A percentile compares a stretch with the other conserved stretches of the same genome.
Conservation (phyloP, 2,329 filamentous ascomycete genomes). For the Sporothrix mexicana region DNA sequence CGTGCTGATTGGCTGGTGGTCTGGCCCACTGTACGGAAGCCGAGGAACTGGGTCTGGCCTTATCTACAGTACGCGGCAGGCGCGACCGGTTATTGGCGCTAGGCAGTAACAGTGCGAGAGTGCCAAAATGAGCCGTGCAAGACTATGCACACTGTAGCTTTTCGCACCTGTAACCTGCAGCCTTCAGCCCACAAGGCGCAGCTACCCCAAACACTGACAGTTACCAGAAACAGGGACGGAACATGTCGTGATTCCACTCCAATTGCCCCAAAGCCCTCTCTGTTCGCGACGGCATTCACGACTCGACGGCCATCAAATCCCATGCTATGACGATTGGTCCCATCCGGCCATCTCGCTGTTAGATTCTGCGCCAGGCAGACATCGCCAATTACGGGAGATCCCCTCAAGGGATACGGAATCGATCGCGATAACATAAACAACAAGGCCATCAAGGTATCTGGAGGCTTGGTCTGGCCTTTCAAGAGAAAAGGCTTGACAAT, state of each 20-base stretch:
- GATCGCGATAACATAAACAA: neutral
- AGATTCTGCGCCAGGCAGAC: slow-evolving; percentile 20
- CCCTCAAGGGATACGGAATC: neutral
- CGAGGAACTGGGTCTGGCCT: slow-evolving; percentile 26
- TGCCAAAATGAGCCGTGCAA: neutral
- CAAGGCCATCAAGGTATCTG: neutral
- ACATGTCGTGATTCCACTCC: slow-evolving; percentile 11
- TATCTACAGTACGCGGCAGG: neutral
- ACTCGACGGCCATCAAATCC: neutral
- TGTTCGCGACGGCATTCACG: neutral
- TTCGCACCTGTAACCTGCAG: neutral
- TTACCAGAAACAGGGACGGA: slow-evolving; percentile 16
- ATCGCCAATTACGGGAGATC: neutral
- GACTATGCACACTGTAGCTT: slow-evolving; percentile 20
- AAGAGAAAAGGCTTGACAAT: neutral
- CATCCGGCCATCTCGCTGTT: neutral
- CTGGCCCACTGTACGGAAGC: neutral
- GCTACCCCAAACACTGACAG: slow-evolving; percentile 3
- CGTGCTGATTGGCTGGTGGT: slow-evolving; percentile 11
- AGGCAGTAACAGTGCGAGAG: slow-evolving; percentile 22
- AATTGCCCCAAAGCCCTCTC: slow-evolving; percentile 5
- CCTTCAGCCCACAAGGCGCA: neutral
- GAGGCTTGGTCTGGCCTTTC: neutral
- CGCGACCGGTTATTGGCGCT: neutral
- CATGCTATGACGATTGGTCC: slow-evolving; percentile 7